A percentile compares a stretch with the other conserved stretches of the same genome.
These are phyloP conservation scores for Penicillium canariense DNA, from an alignment of 495 filamentous ascomycete genomes.

Conservation along the genomic window DNA sequence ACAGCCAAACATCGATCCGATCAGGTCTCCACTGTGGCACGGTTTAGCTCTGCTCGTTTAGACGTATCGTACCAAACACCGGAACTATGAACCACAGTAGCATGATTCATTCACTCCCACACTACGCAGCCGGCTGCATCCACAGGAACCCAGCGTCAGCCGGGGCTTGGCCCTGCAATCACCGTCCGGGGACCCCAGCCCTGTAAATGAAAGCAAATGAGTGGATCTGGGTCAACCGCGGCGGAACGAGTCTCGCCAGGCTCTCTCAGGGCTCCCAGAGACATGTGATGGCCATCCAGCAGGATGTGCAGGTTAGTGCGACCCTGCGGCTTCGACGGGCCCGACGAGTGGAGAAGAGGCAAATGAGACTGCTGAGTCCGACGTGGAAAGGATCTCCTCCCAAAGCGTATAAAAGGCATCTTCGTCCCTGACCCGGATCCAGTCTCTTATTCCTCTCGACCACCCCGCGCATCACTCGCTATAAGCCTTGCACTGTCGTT, in stretches of 20 bases:
- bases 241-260: conserved; percentile 5
- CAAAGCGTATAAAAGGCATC: conserved; percentile 26
- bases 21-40: not conserved
- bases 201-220: not conserved
- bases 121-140: not conserved
- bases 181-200: conserved; percentile 10
- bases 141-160: conserved; percentile 6
- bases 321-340: conserved; percentile 12
- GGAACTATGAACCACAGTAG: too few relatives aligned
- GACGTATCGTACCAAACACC: not conserved
- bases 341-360: not conserved
- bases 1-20: not conserved
- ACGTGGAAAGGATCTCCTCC: not conserved
- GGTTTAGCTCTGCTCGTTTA: not conserved
- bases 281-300: conserved; percentile 24
- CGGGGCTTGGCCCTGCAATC: conserved; percentile 17
- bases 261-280: not conserved
- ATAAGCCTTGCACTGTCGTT: conserved; percentile 28
- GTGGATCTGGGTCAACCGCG: conserved; percentile 23
- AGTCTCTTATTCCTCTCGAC: not conserved
- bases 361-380: not conserved
- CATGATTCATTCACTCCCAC: too few relatives aligned
- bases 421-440: conserved; percentile 7
- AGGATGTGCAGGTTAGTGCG: conserved; percentile 6
- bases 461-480: conserved; percentile 23